These are phyloP conservation scores for Cutaneotrichosporon sp. DNA, from an alignment of 1,284 basidiomycete species.

Conservation along the genomic window DNA sequence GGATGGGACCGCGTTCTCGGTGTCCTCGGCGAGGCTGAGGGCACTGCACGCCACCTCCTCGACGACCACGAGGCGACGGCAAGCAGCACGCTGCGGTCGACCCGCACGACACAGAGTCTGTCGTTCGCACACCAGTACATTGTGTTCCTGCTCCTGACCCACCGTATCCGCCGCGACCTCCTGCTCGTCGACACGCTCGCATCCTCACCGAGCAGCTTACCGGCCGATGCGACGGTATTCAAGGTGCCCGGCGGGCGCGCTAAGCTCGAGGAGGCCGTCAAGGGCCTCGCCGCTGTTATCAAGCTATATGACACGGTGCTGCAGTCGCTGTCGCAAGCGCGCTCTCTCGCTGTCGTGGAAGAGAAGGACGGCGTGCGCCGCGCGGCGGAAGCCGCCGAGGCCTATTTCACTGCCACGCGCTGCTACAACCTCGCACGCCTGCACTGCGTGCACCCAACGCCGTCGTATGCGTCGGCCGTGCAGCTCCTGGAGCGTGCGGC, in stretches of 20 bases:
- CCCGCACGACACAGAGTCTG: conserved; percentile 53
- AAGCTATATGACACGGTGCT: conserved; percentile 82
- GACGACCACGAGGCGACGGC: conserved; percentile 66
- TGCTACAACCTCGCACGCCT: conserved; percentile 49
- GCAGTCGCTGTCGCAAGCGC: conserved; percentile 78
- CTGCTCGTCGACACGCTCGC: conserved; percentile 69
- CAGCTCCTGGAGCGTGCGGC: conserved; percentile 43
- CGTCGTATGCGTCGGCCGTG: conserved; percentile 45
- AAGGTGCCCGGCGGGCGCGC: conserved; percentile 43
- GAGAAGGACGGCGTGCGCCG: conserved; percentile 76
- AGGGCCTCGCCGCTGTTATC: conserved; percentile 72
- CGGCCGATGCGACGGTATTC: conserved; percentile 40
- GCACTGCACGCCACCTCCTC: conserved; percentile 70
- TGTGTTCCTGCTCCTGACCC: conserved; percentile 77
- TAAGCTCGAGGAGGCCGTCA: conserved; percentile 58
- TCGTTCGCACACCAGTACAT: conserved; percentile 82
- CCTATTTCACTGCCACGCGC: conserved; percentile 67
- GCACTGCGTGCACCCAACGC: conserved; percentile 50
- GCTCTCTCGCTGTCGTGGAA: conserved; percentile 77
- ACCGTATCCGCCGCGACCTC: conserved; percentile 82
- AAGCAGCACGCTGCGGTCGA: conserved; percentile 39
- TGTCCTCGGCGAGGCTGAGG: conserved; percentile 82
- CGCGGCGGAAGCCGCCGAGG: conserved; percentile 70
- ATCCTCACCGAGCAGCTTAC: conserved; percentile 46
- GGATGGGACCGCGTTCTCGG: conserved; percentile 79